phyloP scores from a whole-genome alignment of 495 filamentous ascomycete species.

The Podospora comata region DNA sequence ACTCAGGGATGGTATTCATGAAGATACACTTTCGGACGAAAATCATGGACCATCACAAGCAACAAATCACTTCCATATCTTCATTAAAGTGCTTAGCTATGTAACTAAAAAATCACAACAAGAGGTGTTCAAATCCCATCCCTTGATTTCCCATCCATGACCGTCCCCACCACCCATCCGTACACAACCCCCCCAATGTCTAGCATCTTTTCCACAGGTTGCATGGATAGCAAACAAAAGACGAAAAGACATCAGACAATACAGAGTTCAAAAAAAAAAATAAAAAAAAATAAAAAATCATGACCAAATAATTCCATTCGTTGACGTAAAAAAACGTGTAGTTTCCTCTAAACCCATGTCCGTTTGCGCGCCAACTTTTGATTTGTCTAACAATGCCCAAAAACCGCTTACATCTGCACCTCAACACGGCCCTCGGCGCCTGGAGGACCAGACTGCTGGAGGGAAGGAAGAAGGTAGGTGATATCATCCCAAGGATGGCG shows the following conservation, averaged over 20 bases:
- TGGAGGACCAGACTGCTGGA: constrained; percentile 65
- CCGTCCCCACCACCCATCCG: background rate
- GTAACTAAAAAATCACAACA: constrained; percentile 1
- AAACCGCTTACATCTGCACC: constrained; percentile 49
- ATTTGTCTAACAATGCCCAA: background rate
- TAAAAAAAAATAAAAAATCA: background rate
- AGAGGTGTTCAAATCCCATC: background rate
- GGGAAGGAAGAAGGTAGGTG: constrained; percentile 87
- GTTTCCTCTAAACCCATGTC: constrained; percentile 5
- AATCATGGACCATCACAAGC: background rate
- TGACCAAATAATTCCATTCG: constrained; percentile 8
- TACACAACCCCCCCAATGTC: background rate
- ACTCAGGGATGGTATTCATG: no score
- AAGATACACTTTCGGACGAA: no score
- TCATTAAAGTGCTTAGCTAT: constrained; percentile 9
- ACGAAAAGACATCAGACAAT: background rate
- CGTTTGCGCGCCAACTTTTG: constrained; percentile 5
- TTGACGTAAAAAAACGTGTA: background rate
- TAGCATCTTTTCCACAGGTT: background rate
- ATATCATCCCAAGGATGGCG: constrained; percentile 98
- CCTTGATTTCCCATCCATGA: background rate
- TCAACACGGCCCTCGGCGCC: constrained; percentile 88
- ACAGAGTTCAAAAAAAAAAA: background rate
- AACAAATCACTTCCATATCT: constrained; percentile 5
- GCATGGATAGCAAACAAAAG: constrained; percentile 2